A percentile compares a stretch with the other conserved stretches of the same genome.
phyloP scores from a whole-genome alignment of 2,329 filamentous ascomycete genomes.

The Colletotrichum horii region DNA sequence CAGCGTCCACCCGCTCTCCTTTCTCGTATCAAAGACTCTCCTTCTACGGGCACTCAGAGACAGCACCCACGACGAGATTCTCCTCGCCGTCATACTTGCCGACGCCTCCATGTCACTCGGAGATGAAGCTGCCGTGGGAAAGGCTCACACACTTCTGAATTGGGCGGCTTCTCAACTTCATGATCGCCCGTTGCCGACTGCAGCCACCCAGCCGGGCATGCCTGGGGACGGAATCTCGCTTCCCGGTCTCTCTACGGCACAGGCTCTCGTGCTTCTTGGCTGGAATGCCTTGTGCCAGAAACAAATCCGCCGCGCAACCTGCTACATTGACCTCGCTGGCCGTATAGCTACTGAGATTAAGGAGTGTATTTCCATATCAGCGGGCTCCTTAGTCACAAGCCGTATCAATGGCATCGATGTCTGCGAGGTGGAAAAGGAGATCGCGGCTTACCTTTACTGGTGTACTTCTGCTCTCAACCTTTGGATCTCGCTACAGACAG shows the following conservation, averaged over 20 bases:
- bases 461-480: slow-evolving; percentile 41
- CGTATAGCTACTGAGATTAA: background rate
- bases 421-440: slow-evolving; percentile 42
- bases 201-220: background rate
- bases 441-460: slow-evolving; percentile 44
- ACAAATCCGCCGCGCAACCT: background rate
- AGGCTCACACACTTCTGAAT: background rate
- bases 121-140: background rate
- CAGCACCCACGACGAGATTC: background rate
- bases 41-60: background rate
- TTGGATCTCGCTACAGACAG: slow-evolving; percentile 42
- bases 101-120: background rate
- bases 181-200: background rate
- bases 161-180: background rate
- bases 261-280: background rate
- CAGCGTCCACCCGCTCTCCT: background rate
- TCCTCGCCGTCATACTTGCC: background rate
- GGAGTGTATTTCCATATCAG: background rate
- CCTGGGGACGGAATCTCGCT: background rate
- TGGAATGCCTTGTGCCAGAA: background rate
- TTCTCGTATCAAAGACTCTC: background rate
- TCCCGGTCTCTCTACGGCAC: background rate
- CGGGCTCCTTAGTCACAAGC: slow-evolving; percentile 26
- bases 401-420: slow-evolving; percentile 47
- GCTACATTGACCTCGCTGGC: background rate